phyloP scores from a whole-genome alignment of 2,329 filamentous ascomycete genomes.

The Nemania sp. region DNA sequence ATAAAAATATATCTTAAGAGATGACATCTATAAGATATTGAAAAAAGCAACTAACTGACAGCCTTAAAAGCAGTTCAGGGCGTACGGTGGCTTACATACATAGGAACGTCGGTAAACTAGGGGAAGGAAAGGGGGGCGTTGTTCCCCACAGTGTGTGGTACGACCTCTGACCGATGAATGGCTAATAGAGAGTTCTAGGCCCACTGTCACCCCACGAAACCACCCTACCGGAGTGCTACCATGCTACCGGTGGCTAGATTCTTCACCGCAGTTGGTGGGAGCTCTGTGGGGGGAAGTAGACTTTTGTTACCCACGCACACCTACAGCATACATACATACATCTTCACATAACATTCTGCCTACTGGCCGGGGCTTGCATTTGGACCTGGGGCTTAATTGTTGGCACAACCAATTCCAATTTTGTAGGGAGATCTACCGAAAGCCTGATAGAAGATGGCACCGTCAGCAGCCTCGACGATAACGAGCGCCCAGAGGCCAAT shows the following conservation, averaged over 20 bases:
- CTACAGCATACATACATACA: neutral
- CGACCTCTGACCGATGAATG: neutral
- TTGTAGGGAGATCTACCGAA: neutral
- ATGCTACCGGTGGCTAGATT: slow-evolving; percentile 19
- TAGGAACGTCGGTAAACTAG: neutral
- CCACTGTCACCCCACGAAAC: too few species aligned
- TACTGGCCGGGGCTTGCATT: neutral
- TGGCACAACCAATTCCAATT: neutral
- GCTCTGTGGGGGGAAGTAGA: neutral
- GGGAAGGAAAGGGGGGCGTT: too few species aligned
- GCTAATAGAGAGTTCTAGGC: neutral
- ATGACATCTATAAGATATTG: too few species aligned
- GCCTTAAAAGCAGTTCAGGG: neutral
- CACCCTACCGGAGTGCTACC: too few species aligned
- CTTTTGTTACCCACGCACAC: neutral
- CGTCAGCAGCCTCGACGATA: slow-evolving; percentile 46
- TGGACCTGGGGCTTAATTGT: neutral
- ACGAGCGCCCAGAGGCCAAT: slow-evolving; percentile 42
- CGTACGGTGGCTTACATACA: neutral
- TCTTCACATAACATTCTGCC: neutral
- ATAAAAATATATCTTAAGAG: too few species aligned
- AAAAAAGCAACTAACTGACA: neutral
- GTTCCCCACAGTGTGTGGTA: neutral
- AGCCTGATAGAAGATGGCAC: slow-evolving; percentile 43
- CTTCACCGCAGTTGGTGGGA: slow-evolving; percentile 34